Percentiles rank a stretch among this genome's conserved stretches.
Evolutionary conservation across 2,329 filamentous ascomycete species (phyloP).

Genomic region (Dactylellina leptospora): DNA sequence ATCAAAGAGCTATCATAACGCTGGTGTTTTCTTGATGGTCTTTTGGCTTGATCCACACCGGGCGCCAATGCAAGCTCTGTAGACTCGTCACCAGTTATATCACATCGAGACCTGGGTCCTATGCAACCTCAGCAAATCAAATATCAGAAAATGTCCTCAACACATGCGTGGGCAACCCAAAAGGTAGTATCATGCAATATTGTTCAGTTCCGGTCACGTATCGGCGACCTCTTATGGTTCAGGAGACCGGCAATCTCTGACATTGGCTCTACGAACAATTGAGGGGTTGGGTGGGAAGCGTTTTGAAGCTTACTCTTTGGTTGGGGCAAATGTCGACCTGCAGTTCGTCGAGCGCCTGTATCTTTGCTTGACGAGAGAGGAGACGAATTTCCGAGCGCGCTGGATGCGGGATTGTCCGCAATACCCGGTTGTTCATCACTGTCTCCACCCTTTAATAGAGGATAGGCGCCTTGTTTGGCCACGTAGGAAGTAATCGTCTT

Average conservation of each 20-base stretch:
- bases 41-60: constrained; percentile 16
- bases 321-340: constrained; percentile 4
- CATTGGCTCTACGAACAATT: constrained; percentile 1
- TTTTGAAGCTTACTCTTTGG: constrained; percentile 34
- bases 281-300: no score
- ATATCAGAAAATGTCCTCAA: constrained; percentile 25
- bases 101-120: constrained; percentile 15
- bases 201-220: constrained; percentile 23
- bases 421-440: neutral
- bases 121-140: constrained; percentile 46
- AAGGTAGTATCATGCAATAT: constrained; percentile 35
- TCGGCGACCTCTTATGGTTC: constrained; percentile 35
- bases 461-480: constrained; percentile 43
- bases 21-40: constrained; percentile 31
- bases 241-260: neutral
- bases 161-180: constrained; percentile 13
- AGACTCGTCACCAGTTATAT: constrained; percentile 26
- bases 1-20: constrained; percentile 43
- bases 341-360: constrained; percentile 13
- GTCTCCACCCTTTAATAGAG: constrained; percentile 27
- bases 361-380: constrained; percentile 11
- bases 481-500: constrained; percentile 46
- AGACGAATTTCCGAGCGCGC: constrained; percentile 24
- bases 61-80: constrained; percentile 33
- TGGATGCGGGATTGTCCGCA: constrained; percentile 31